These are phyloP conservation scores for Fusarium concolor DNA, from an alignment of 2,329 filamentous ascomycete genomes.

Conservation along the genomic window DNA sequence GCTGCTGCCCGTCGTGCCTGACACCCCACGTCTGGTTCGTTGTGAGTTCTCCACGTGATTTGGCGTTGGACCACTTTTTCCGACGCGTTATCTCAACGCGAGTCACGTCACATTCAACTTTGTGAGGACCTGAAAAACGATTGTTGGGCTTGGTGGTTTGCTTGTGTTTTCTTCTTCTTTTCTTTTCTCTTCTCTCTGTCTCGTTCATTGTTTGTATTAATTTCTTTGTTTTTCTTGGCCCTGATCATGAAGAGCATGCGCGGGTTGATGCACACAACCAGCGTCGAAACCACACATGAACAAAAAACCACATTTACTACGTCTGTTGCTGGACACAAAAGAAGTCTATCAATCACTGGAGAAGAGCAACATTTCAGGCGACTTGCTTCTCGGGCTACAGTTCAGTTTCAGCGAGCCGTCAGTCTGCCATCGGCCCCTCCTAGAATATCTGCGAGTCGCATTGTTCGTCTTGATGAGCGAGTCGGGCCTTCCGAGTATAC, in stretches of 20 bases:
- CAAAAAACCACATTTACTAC: conserved; percentile 54
- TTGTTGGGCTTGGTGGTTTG: background rate
- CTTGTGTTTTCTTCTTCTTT: background rate
- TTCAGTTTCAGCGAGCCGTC: conserved; percentile 51
- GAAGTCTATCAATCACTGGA: conserved; percentile 49
- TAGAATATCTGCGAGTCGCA: conserved; percentile 57
- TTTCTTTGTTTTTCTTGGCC: background rate
- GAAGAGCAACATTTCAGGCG: conserved; percentile 14
- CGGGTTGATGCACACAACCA: conserved; percentile 62
- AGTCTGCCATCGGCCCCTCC: conserved; percentile 48
- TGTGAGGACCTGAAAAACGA: background rate
- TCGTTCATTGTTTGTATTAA: background rate
- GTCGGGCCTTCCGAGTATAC: conserved; percentile 63
- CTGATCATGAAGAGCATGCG: conserved; percentile 55
- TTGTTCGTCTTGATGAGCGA: conserved; percentile 52
- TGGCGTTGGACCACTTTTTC: conserved; percentile 5
- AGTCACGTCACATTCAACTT: conserved; percentile 4
- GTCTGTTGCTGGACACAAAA: conserved; percentile 63
- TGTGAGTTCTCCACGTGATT: conserved; percentile 37
- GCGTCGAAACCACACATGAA: conserved; percentile 60
- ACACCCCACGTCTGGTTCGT: conserved; percentile 47
- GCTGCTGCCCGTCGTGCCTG: background rate
- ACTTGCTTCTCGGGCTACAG: conserved; percentile 8
- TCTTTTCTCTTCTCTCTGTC: background rate
- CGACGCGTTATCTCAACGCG: conserved; percentile 26